Base-by-base conservation (phyloP, 257 asterid genomes). In the Solanum verrucosum region DNA sequence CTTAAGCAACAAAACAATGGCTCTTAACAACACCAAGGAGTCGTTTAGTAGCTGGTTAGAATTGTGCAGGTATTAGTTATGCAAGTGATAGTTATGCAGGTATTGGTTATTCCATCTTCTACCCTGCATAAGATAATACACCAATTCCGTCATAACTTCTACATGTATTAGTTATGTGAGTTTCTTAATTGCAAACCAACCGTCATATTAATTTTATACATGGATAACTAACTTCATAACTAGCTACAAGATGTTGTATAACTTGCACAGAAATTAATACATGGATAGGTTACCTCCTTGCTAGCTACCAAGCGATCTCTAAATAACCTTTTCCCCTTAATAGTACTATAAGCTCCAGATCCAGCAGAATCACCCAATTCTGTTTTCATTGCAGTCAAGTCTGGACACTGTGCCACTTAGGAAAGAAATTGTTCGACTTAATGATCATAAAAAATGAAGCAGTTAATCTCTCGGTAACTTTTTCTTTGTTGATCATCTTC, bases 401-500 rank as follows among this genome's bases (percentile, higher is more conserved):
- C 59, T 77, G 12, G 78, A 71, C 25, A 31, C 37, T 18, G 16
- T 34, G 29, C 46, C 46, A 6, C 83, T 21, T 35, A 5, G 31
- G 52, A 35, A 74, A 74, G 52, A 35, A 42, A 21, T 74, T 74
- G 31, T 35, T 35, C 5, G 15, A 44, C 67, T 25, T 79, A 14
- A 79, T 27, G 38, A 60, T 25, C 67, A 25, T 79, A 60, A 59
- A n/a, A 27, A 78, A 25, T 56, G 34, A 75, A 77, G 63, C 71
- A 72, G 60, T 25, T 40, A 70, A 29, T 21, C 27, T 11, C 81
- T 40, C 65, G 16, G 35, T 21, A 63, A 52, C 81, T 52, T 34
- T n/a, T 67, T 59, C 82, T 67, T 86, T 87, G 68, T 84, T 86
- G 90, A 65, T 78, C 85, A 82, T 31, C 86, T 46, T 82, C 86